phyloP scores from a whole-genome alignment of 1,284 basidiomycete genomes.

The Dichomitus squalens region DNA sequence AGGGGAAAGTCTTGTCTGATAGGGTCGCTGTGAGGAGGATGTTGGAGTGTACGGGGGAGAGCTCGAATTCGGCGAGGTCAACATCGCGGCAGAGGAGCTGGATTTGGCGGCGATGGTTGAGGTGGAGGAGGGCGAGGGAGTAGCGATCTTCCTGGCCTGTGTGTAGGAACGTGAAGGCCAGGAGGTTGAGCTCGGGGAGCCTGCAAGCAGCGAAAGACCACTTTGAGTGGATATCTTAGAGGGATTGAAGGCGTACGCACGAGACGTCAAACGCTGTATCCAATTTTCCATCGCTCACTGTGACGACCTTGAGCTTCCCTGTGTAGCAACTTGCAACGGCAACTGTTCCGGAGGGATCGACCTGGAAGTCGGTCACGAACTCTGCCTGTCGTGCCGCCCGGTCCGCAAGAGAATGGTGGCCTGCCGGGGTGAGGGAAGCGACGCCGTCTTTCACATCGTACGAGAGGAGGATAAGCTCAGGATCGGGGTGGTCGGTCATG shows the following conservation, averaged over 20 bases:
- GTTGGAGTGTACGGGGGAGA: conserved; percentile 53
- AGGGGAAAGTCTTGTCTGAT: conserved; percentile 30
- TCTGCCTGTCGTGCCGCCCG: conserved; percentile 59
- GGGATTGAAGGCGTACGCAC: conserved; percentile 45
- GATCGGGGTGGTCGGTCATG: conserved; percentile 73
- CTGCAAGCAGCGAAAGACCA: conserved; percentile 40
- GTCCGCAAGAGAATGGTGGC: conserved; percentile 55
- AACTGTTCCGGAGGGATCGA: conserved; percentile 62
- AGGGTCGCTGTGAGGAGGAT: conserved; percentile 44
- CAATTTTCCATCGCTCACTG: conserved; percentile 53
- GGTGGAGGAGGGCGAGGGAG: conserved; percentile 67
- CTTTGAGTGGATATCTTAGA: not conserved
- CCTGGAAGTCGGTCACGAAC: conserved; percentile 64
- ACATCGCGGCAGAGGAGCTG: conserved; percentile 66
- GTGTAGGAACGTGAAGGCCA: conserved; percentile 71
- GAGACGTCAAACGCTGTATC: conserved; percentile 62
- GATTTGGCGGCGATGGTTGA: conserved; percentile 62
- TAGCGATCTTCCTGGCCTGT: conserved; percentile 41
- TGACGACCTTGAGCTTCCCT: conserved; percentile 67
- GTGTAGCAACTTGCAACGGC: conserved; percentile 66
- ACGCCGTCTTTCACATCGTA: conserved; percentile 44
- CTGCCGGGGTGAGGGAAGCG: conserved; percentile 42
- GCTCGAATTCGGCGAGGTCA: conserved; percentile 48
- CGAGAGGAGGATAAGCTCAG: conserved; percentile 62
- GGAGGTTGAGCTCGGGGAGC: conserved; percentile 73